Evolutionary conservation across 2,329 filamentous ascomycete species (phyloP).

Genomic region (Colletotrichum sp.): DNA sequence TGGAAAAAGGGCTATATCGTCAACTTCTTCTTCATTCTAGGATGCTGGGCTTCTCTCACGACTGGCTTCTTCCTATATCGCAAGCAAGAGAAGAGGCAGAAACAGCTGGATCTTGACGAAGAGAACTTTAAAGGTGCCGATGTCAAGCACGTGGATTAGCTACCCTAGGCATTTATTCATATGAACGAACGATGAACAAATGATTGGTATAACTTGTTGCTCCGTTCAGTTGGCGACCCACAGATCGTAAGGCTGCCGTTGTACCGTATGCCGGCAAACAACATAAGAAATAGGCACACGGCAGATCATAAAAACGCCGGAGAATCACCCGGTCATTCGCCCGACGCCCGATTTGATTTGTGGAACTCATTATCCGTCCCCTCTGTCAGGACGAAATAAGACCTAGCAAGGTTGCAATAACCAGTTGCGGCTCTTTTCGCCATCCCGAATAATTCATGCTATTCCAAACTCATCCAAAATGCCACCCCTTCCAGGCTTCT

Average conservation of each 20-base stretch:
- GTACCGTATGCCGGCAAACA: background rate
- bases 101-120: background rate
- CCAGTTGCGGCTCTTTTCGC: background rate
- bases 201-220: background rate
- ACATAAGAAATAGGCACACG: background rate
- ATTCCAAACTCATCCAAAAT: constrained; percentile 25
- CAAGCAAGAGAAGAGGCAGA: constrained; percentile 9
- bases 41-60: constrained; percentile 13
- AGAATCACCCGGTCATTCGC: background rate
- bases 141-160: constrained; percentile 10
- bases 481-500: constrained; percentile 43
- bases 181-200: background rate
- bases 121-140: constrained; percentile 1
- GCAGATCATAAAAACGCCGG: background rate
- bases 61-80: constrained; percentile 13
- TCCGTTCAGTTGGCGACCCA: background rate
- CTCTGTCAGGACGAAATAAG: background rate
- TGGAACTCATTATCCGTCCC: background rate
- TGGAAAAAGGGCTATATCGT: constrained; percentile 28
- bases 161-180: background rate
- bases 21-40: constrained; percentile 23
- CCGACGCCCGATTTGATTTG: background rate
- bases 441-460: background rate
- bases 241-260: background rate
- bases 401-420: background rate